Base-by-base conservation (phyloP, 768 basidiomycete genomes). In the Pisolithus microcarpus region DNA sequence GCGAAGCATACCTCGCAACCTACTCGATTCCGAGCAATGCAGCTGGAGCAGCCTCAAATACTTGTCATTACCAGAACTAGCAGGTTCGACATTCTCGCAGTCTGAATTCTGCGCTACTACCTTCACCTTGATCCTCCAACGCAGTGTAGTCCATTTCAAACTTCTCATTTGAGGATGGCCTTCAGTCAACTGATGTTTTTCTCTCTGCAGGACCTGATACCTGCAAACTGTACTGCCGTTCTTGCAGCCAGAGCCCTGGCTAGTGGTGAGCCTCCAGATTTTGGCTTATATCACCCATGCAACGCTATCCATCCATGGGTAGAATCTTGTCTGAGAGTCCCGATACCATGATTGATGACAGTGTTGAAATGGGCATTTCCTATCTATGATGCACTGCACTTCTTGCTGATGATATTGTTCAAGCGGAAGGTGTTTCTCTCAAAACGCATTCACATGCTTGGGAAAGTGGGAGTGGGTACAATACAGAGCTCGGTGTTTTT, bases 371-470 rank as follows among this genome's bases (percentile, higher is more conserved):
- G 79, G 87, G 91, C 88, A 70, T 65, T 87, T 40, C 86, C 82
- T 3, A 80, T 85, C 38, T 98, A 98, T 59, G 85, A 89, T 18
- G 92, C 91, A 0, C 69, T 98, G 30, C 95, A 97, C 65, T 78
- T 96, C 53, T 79, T 96, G 26, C 94, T 95, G 1, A 76, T 85
- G 43, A 70, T 97, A 10, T 70, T 96, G 5, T 91, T 98, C 67
- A 88, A 90, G 58, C 74, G 85, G 37, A 74, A 76, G 23, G 67
- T 72, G 0, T 87, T 95, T 63, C 60, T 76, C 45, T 72, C 77
- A 39, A 79, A 84, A 58, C 93, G 92, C 0, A 65, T 75, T 19
- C 72, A 70, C 38, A 83, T 93, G 70, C 66, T 92, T 1, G 61
- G 81, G 8, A 79, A 75, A 52, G 82, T 87, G 0, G 71, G 76